Base-by-base conservation (phyloP, 2,329 filamentous ascomycete genomes). In the Polytolypa hystricis region DNA sequence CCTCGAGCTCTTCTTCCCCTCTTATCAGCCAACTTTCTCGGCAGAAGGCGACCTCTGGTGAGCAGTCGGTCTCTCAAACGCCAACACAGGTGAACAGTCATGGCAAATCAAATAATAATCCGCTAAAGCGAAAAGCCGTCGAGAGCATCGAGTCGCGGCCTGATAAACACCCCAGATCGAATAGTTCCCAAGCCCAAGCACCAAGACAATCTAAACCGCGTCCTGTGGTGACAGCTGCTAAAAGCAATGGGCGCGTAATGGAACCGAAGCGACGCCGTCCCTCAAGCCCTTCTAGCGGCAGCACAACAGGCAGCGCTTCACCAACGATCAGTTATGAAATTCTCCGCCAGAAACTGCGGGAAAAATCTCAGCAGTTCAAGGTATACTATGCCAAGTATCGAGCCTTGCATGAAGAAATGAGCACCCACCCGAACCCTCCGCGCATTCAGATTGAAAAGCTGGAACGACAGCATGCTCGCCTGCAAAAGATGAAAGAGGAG, bases 351-450 rank as follows among this genome's bases (percentile, higher is more conserved):
- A 56, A 59, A 34, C 46, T 64, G 32, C 55, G 51, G 28, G 55
- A 60, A 25, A 65, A 62, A 36, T 58, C 62, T 12, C 55, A 58
- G 38, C 52, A 50, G 33, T 79, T 79, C 54, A 73, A 75, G 49
- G 60, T 60, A 36, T 69, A 69, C 42, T 78, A 79, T 48, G 67
- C 68, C 23, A 67, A 65, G 39, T 79, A 80, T 47, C 65, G 67
- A 46, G 56, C 65, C 47, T 52, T 77, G 47, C 73, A 78, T 51
- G 67, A 69, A 25, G 51, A 57, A 35, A 47, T 69, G 42, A 53
- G 55, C 14, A 47, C 51, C 5, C 54, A 56, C 23, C 42, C 59
- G 20, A 56, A 64, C 38, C 60, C 67, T 3, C 63, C 69, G 6
- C 62, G 60, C 33, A 56, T 64, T 15, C 70, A 77, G 47, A 55